phyloP scores from a whole-genome alignment of 345 rosid genomes.

The Murraya koenigii region DNA sequence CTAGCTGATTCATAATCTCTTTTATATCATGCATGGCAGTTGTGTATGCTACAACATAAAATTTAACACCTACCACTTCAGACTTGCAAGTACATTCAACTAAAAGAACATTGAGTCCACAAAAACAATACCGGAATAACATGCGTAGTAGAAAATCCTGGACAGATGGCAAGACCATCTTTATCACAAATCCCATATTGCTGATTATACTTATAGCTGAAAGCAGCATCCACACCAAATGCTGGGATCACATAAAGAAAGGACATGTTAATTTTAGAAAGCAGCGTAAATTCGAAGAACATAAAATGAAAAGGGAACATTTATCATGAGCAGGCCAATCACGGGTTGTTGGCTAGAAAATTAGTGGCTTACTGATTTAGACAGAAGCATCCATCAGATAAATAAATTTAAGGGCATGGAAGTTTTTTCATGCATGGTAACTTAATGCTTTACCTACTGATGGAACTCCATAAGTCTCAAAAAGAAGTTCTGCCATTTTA shows the following conservation, averaged over 20 bases:
- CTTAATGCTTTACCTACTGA: slow-evolving; percentile 60
- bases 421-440: neutral
- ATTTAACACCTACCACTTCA: slow-evolving; percentile 1
- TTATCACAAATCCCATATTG: slow-evolving; percentile 67
- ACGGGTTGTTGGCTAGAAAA: neutral
- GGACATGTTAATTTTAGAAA: slow-evolving; percentile 6
- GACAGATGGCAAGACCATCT: slow-evolving; percentile 86
- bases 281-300: neutral
- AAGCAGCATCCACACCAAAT: slow-evolving; percentile 94
- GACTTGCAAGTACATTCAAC: slow-evolving; percentile 1
- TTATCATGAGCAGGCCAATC: neutral
- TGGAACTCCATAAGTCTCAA: slow-evolving; percentile 97
- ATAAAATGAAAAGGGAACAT: neutral
- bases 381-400: slow-evolving; percentile 12
- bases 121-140: slow-evolving; percentile 67
- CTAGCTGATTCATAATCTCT: neutral
- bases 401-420: neutral
- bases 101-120: neutral
- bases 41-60: neutral
- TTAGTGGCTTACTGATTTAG: neutral
- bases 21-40: neutral
- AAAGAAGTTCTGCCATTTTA: slow-evolving; percentile 98
- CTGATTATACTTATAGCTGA: slow-evolving; percentile 91
- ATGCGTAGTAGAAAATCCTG: slow-evolving; percentile 84
- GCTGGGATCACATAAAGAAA: slow-evolving; percentile 42